Conservation (phyloP, 2,329 filamentous ascomycete genomes). For the Aspergillus fischeri region DNA sequence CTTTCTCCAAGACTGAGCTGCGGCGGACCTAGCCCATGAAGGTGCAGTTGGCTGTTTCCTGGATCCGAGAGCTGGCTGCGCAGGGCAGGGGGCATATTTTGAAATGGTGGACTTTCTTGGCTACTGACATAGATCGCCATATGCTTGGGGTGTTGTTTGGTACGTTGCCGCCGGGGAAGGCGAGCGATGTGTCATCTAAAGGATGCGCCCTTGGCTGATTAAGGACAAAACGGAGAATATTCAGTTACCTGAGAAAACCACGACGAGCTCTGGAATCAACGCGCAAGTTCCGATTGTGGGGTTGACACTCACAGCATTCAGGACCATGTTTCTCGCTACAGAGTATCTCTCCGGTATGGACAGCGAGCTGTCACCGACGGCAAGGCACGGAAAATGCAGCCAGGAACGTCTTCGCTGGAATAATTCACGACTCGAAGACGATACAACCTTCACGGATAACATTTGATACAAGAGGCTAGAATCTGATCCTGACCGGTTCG, state of each 20-base stretch:
- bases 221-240: constrained; percentile 35
- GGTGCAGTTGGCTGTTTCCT: constrained; percentile 36
- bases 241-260: constrained; percentile 27
- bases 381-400: constrained; percentile 14
- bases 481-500: constrained; percentile 46
- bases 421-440: constrained; percentile 31
- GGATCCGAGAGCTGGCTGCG: constrained; percentile 43
- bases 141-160: constrained; percentile 34
- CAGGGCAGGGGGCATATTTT: constrained; percentile 38
- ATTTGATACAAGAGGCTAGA: constrained; percentile 37
- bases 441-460: constrained; percentile 15
- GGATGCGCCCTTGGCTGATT: not conserved
- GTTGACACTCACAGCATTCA: not conserved
- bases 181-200: constrained; percentile 18
- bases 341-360: constrained; percentile 9
- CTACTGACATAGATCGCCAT: constrained; percentile 47
- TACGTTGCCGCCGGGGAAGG: constrained; percentile 45
- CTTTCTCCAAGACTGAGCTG: constrained; percentile 23
- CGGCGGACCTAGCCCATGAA: constrained; percentile 28
- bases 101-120: constrained; percentile 51
- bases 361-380: constrained; percentile 14
- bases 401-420: constrained; percentile 37
- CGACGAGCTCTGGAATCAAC: constrained; percentile 8
- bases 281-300: constrained; percentile 7
- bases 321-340: constrained; percentile 6